A percentile compares a stretch with the other conserved stretches of the same genome.
phyloP scores from a whole-genome alignment of 345 rosid species.

The Melaleuca quinquenervia region DNA sequence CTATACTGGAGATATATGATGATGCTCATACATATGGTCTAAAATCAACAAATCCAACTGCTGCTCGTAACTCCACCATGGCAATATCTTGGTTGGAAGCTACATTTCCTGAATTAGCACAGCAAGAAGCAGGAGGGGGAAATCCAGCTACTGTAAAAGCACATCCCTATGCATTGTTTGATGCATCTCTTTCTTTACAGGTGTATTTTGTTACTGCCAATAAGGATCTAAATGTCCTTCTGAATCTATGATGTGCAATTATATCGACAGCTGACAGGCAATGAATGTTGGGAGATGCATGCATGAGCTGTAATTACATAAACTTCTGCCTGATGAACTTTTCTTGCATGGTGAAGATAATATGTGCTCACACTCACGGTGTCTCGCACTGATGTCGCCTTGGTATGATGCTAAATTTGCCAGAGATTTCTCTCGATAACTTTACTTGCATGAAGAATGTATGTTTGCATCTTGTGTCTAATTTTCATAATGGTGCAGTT shows the following conservation, averaged over 20 bases:
- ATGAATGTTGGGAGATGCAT: background rate
- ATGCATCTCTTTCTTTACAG: slow-evolving; percentile 90
- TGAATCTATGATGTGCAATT: background rate
- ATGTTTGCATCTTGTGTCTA: background rate
- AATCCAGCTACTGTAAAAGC: slow-evolving; percentile 45
- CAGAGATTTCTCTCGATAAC: background rate
- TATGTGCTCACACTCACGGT: background rate
- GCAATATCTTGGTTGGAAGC: slow-evolving; percentile 96
- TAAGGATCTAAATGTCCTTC: background rate
- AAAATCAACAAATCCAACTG: slow-evolving; percentile 51
- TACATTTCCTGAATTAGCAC: slow-evolving; percentile 70
- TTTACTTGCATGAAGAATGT: background rate
- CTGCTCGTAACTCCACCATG: slow-evolving; percentile 57
- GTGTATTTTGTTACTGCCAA: slow-evolving; percentile 14
- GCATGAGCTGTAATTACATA: background rate
- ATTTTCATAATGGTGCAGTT: background rate
- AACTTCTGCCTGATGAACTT: background rate
- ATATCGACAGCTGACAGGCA: background rate
- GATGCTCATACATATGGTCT: slow-evolving; percentile 78
- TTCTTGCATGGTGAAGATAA: background rate
- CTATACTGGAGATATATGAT: slow-evolving; percentile 58
- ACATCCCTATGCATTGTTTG: slow-evolving; percentile 61
- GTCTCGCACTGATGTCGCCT: background rate
- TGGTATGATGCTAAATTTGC: background rate
- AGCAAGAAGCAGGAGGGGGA: slow-evolving; percentile 35